A percentile compares a stretch with the other conserved stretches of the same genome.
phyloP scores from a whole-genome alignment of 2,329 filamentous ascomycete species.

The Hawksworthiomyces lignivorus region DNA sequence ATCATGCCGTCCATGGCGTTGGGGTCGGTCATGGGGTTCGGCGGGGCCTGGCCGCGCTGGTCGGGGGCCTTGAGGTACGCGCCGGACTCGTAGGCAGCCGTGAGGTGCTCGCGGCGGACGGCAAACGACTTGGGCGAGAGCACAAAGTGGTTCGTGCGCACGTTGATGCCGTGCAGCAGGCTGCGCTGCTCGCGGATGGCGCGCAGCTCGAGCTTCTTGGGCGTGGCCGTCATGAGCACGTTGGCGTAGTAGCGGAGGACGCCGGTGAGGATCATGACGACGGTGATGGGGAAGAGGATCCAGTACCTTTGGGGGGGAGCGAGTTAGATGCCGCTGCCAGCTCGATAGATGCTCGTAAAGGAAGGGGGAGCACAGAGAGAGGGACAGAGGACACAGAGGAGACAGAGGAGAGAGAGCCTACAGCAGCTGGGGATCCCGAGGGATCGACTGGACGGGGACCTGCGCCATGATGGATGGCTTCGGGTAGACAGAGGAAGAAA shows the following conservation, averaged over 20 bases:
- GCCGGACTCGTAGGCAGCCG: slow-evolving; percentile 75
- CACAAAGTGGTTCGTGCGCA: slow-evolving; percentile 74
- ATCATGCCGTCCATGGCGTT: slow-evolving; percentile 99
- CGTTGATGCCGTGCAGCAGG: slow-evolving; percentile 73
- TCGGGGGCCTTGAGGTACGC: slow-evolving; percentile 86
- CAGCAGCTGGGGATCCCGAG: slow-evolving; percentile 97
- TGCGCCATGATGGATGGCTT: slow-evolving; percentile 61
- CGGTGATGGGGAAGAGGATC: slow-evolving; percentile 94
- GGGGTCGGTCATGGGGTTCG: slow-evolving; percentile 93
- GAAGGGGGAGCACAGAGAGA: not conserved
- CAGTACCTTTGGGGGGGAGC: slow-evolving; percentile 63
- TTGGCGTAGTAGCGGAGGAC: slow-evolving; percentile 94
- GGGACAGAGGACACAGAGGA: not conserved
- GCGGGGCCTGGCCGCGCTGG: slow-evolving; percentile 73
- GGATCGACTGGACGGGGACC: slow-evolving; percentile 85
- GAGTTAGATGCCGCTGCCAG: not conserved
- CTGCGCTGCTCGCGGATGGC: slow-evolving; percentile 80
- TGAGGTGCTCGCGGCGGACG: slow-evolving; percentile 70
- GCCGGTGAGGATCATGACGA: slow-evolving; percentile 96
- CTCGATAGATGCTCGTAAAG: not conserved
- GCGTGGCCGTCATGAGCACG: slow-evolving; percentile 76
- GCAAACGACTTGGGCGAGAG: slow-evolving; percentile 74
- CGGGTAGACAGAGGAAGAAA: not conserved
- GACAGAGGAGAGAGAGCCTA: slow-evolving; percentile 40
- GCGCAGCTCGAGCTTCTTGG: slow-evolving; percentile 71